phyloP scores from a whole-genome alignment of 345 rosid species.

The Odontarrhena argentea region DNA sequence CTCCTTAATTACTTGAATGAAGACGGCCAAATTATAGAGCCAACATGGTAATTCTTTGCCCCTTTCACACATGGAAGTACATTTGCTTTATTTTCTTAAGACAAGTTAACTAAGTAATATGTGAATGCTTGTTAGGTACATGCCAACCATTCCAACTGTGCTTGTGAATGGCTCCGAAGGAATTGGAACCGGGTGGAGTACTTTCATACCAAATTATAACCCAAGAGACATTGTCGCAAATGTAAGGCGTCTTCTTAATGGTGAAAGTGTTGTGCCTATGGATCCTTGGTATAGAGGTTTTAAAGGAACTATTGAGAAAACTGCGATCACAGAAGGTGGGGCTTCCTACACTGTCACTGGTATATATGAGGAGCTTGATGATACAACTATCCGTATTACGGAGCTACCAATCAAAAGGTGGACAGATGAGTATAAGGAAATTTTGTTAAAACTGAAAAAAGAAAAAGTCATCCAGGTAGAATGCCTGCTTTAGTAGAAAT shows the following conservation, averaged over 20 bases:
- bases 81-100: not conserved
- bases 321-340: slow-evolving; percentile 69
- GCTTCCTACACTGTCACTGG: slow-evolving; percentile 67
- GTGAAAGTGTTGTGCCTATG: slow-evolving; percentile 84
- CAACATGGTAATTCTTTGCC: slow-evolving; percentile 62
- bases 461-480: slow-evolving; percentile 60
- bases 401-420: slow-evolving; percentile 91
- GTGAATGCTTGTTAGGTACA: slow-evolving; percentile 59
- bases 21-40: slow-evolving; percentile 89
- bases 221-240: slow-evolving; percentile 87
- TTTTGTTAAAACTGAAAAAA: slow-evolving; percentile 48
- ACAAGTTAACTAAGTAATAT: slow-evolving; percentile 10
- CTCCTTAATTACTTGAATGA: slow-evolving; percentile 86
- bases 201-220: slow-evolving; percentile 82
- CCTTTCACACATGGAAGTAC: not conserved
- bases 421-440: slow-evolving; percentile 83
- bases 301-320: slow-evolving; percentile 78
- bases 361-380: slow-evolving; percentile 64
- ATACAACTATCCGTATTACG: slow-evolving; percentile 63
- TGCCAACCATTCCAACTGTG: slow-evolving; percentile 82
- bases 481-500: slow-evolving; percentile 17
- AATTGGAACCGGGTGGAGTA: slow-evolving; percentile 99
- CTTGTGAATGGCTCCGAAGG: slow-evolving; percentile 98
- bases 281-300: slow-evolving; percentile 97
- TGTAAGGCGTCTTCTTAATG: slow-evolving; percentile 64